These are phyloP conservation scores for Biscutella auriculata DNA, from an alignment of 441 rosid genomes.

Conservation along the genomic window DNA sequence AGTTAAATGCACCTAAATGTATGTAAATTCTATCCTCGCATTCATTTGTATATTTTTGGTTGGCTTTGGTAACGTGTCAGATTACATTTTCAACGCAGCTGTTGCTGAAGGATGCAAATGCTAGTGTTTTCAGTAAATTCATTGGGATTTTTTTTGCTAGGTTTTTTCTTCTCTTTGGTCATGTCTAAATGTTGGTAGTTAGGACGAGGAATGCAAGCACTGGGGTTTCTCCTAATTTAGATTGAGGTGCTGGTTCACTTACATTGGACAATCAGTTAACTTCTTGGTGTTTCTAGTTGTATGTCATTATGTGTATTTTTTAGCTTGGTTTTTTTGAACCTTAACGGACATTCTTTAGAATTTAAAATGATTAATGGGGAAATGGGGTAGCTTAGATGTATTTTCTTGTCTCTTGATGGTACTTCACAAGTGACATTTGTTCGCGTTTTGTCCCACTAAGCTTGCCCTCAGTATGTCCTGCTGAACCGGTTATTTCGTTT, in stretches of 20 bases:
- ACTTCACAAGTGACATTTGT: not conserved
- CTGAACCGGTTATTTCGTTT: not conserved
- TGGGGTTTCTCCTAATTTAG: slow-evolving; percentile 9
- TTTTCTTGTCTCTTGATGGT: slow-evolving; percentile 9
- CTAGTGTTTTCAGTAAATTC: not conserved
- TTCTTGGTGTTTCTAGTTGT: not conserved
- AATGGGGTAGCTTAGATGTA: not conserved
- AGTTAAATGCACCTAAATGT: slow-evolving; percentile 66
- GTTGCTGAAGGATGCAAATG: not conserved
- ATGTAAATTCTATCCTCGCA: slow-evolving; percentile 19
- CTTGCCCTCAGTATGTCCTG: slow-evolving; percentile 8
- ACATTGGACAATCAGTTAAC: not conserved
- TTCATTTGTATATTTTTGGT: slow-evolving; percentile 9
- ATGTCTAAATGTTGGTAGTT: slow-evolving; percentile 1
- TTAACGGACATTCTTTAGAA: not conserved
- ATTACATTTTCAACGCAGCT: not conserved
- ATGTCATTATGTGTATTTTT: not conserved
- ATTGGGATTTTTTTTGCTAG: not conserved
- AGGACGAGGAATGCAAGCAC: not conserved
- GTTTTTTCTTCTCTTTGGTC: not conserved
- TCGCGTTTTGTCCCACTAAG: not conserved
- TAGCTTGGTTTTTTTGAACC: not conserved
- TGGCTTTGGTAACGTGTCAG: not conserved
- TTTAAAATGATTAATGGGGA: not conserved
- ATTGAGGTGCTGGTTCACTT: not conserved